Conservation (phyloP, 2,329 filamentous ascomycete species). For the Phyllosticta citribraziliensis region DNA sequence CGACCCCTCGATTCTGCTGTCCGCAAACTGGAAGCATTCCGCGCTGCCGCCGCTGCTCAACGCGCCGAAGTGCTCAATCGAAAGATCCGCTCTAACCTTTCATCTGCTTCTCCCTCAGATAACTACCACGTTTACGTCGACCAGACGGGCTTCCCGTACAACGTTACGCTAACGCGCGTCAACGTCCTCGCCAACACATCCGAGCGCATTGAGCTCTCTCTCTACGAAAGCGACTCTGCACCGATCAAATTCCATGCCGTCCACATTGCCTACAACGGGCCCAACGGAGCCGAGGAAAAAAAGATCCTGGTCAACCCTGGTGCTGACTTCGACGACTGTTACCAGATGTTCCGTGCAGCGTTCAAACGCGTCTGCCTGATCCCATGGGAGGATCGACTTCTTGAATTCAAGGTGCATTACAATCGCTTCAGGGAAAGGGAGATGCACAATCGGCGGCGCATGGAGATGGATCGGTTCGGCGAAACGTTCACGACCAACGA, state of each 20-base stretch:
- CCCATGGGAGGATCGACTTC: conserved; percentile 32
- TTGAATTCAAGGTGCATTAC: not conserved
- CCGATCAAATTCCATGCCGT: conserved; percentile 22
- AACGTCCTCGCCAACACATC: conserved; percentile 39
- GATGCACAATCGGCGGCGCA: not conserved
- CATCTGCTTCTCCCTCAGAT: conserved; percentile 16
- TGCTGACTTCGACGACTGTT: conserved; percentile 24
- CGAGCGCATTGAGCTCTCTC: conserved; percentile 36
- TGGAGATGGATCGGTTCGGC: not conserved
- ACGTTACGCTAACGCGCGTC: conserved; percentile 49
- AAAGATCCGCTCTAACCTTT: not conserved
- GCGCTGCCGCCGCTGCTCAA: conserved; percentile 1
- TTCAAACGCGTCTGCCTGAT: conserved; percentile 32
- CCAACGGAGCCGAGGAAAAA: conserved; percentile 2
- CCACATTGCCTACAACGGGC: not conserved
- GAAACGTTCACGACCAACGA: not conserved
- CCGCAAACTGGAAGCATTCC: conserved; percentile 5
- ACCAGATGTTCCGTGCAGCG: conserved; percentile 26
- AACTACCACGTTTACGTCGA: conserved; percentile 55
- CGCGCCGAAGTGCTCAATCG: not conserved
- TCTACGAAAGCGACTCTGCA: conserved; percentile 23
- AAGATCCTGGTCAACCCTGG: conserved; percentile 21
- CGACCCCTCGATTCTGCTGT: not conserved
- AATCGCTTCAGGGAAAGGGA: not conserved
- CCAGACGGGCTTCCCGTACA: conserved; percentile 43